These are phyloP conservation scores for Umbilicus rupestris DNA, from an alignment of 164 flowering plant genomes.

Conservation along the genomic window DNA sequence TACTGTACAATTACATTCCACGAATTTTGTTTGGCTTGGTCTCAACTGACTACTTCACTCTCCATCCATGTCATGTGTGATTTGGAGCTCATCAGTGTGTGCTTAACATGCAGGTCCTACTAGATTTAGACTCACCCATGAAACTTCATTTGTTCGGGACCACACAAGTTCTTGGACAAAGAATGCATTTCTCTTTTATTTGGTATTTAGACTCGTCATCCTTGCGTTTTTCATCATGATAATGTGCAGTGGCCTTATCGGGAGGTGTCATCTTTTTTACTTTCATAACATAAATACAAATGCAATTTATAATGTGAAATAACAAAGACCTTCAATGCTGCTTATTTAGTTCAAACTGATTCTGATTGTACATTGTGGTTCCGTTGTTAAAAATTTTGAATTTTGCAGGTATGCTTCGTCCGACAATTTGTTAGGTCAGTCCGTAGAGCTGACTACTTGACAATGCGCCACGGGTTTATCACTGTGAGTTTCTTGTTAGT, in stretches of 20 bases:
- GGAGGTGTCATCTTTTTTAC: conserved; percentile 1
- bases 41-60: not conserved
- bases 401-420: conserved; percentile 72
- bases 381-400: not conserved
- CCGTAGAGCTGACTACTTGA: conserved; percentile 68
- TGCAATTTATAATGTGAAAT: conserved; percentile 48
- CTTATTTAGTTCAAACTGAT: not conserved
- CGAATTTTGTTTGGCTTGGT: not conserved
- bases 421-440: conserved; percentile 84
- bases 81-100: not conserved
- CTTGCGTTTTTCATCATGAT: conserved; percentile 22
- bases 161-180: conserved; percentile 61
- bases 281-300: not conserved
- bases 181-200: conserved; percentile 54
- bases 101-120: conserved; percentile 58
- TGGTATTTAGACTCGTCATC: conserved; percentile 41
- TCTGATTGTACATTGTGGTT: not conserved
- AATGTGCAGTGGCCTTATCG: conserved; percentile 6
- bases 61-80: not conserved
- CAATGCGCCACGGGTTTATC: conserved; percentile 87
- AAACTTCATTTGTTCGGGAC: conserved; percentile 89
- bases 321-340: conserved; percentile 16
- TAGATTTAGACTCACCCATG: conserved; percentile 90
- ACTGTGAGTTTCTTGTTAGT: conserved; percentile 17
- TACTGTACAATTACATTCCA: conserved; percentile 16